These are phyloP conservation scores for Penicillium sp. DNA, from an alignment of 2,329 filamentous ascomycete species.

Conservation along the genomic window DNA sequence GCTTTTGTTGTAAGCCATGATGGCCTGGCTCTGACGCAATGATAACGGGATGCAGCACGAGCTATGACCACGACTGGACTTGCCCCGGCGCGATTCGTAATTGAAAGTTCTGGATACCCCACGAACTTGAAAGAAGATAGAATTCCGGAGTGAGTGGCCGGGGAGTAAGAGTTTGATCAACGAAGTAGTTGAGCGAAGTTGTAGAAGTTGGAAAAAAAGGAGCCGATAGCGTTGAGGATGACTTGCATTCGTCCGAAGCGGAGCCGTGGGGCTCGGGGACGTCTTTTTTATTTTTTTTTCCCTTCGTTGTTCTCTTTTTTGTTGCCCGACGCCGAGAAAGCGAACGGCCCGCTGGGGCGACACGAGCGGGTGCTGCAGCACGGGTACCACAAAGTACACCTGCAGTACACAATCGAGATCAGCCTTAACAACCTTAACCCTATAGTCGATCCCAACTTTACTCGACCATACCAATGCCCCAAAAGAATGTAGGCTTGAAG, in stretches of 20 bases:
- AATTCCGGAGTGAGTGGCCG: constrained; percentile 1
- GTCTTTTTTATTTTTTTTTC: constrained; percentile 7
- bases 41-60: constrained; percentile 4
- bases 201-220: neutral
- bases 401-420: too few relatives aligned
- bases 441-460: too few relatives aligned
- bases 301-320: constrained; percentile 7
- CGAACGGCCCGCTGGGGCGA: neutral
- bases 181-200: neutral
- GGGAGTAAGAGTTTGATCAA: constrained; percentile 1
- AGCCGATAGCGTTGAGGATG: neutral
- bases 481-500: too few relatives aligned
- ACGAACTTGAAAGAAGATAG: neutral
- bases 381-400: neutral
- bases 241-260: constrained; percentile 12
- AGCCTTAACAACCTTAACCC: too few relatives aligned
- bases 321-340: constrained; percentile 14
- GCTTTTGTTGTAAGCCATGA: constrained; percentile 88
- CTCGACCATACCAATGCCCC: too few relatives aligned
- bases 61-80: constrained; percentile 2
- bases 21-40: constrained; percentile 24
- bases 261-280: constrained; percentile 21
- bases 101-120: neutral
- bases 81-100: neutral
- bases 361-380: neutral